Evolutionary conservation across 75 land plant genomes (phyloP), one percentile per base, ranked within the genome.

Genomic region (Pinus tabuliformis): DNA sequence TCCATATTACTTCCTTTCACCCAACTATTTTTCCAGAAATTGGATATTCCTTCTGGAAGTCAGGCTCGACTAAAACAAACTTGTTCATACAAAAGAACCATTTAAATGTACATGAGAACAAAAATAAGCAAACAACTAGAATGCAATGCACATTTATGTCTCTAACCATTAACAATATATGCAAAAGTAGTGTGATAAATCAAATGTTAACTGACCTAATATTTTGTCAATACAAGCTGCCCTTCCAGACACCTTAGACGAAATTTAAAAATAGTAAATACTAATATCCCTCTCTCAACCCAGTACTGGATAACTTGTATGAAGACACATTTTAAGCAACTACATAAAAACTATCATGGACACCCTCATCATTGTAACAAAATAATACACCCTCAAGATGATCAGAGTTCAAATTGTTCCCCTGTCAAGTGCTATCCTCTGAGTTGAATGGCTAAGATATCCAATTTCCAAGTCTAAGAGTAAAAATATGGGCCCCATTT

Each of bases 221-320:
- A 78, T 21, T 91, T 91, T 0, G 95, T 94, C 72, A 97, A 81
- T 15, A 72, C 56, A 11, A 91, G 91, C 80, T 97, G 99, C 30
- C 89, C 95, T 63, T 81, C 89, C 76, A 89, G 72, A 74, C 99
- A 80, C 77, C 79, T 82, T 49, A 97, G 78, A 14, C 85, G 82
- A 78, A 77, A 97, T 52, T 92, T 94, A 37, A 66, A 97, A 14
- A 97, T 98, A 11, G 85, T 92, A 63, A 83, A 97, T 3, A 93
- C 95, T 64, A 92, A 88, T 1, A 90, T 76, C 14, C 99, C 99
- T 77, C 83, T 87, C 66, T 93, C 99, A 14, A 93, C 89, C 99
- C 99, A 96, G 62, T 84, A 86, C 6, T 87, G 77, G 13, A 80
- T 76, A 70, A 96, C 95, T 97, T 96, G 81, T 21, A 33, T 30